Percentiles rank a stretch among this genome's conserved stretches.
Conservation (phyloP, 805 yeast species). For the Lachancea lanzarotensis region DNA sequence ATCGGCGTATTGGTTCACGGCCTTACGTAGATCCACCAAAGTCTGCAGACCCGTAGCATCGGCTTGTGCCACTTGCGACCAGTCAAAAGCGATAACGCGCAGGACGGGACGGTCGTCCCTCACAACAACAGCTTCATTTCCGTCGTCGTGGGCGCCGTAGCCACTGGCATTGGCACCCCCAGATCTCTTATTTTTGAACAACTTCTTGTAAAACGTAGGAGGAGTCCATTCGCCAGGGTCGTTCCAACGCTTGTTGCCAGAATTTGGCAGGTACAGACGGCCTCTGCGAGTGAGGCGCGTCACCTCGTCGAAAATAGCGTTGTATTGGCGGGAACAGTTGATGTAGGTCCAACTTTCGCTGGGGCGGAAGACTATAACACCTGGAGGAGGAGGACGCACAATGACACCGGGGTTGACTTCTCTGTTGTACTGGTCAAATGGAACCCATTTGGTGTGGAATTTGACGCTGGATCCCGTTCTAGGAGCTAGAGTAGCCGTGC, state of each 20-base stretch:
- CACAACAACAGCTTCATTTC: background rate
- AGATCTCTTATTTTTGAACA: conserved; percentile 13
- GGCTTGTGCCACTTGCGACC: conserved; percentile 64
- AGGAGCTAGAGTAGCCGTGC: too few relatives aligned
- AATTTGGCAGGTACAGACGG: conserved; percentile 31
- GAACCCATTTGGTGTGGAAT: conserved; percentile 65
- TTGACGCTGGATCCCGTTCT: conserved; percentile 23
- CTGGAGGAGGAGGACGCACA: conserved; percentile 79
- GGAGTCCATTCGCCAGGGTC: conserved; percentile 62
- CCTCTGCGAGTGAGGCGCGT: conserved; percentile 58
- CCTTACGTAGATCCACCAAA: conserved; percentile 66
- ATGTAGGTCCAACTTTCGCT: conserved; percentile 77
- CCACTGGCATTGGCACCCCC: background rate
- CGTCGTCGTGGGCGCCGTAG: background rate
- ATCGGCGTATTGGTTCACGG: conserved; percentile 67
- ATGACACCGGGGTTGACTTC: conserved; percentile 49
- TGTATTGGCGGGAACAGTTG: conserved; percentile 69
- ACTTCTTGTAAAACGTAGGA: conserved; percentile 23
- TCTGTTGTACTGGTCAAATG: conserved; percentile 39
- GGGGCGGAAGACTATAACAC: conserved; percentile 80
- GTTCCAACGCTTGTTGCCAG: conserved; percentile 76
- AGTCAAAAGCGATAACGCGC: conserved; percentile 71
- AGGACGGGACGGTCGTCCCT: conserved; percentile 51
- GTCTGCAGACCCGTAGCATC: conserved; percentile 80
- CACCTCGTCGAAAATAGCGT: conserved; percentile 60